phyloP scores from a whole-genome alignment of 331 rosid species.

The Saraca asoca region DNA sequence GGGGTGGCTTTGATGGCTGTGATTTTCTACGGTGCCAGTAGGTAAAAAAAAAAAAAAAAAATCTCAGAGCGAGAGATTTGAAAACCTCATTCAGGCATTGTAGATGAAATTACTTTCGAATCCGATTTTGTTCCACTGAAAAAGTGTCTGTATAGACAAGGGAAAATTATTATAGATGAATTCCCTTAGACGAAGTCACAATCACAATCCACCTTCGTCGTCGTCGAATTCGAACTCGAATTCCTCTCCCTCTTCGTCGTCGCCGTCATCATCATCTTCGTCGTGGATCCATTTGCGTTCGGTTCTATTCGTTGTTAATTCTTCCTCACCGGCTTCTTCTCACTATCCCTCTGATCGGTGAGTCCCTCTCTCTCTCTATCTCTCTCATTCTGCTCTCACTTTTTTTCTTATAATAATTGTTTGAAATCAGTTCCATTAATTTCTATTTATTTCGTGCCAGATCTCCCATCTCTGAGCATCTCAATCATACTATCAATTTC shows the following conservation, averaged over 20 bases:
- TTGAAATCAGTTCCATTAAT: constrained; percentile 36
- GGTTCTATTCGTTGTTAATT: constrained; percentile 90
- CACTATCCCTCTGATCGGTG: constrained; percentile 97
- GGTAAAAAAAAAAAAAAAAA: constrained; percentile 50
- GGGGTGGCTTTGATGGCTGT: constrained; percentile 63
- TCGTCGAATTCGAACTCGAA: constrained; percentile 42
- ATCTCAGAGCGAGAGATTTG: constrained; percentile 4
- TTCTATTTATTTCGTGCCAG: constrained; percentile 50
- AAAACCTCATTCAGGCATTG: constrained; percentile 14
- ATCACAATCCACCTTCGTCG: constrained; percentile 66
- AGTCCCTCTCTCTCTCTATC: constrained; percentile 50
- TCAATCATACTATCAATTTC: constrained; percentile 43
- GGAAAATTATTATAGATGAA: constrained; percentile 63
- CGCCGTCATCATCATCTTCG: constrained; percentile 64
- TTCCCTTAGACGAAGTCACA: constrained; percentile 82
- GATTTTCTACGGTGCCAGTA: constrained; percentile 66
- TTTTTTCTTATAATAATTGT: constrained; percentile 19
- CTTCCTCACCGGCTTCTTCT: constrained; percentile 98
- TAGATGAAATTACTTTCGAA: constrained; percentile 40
- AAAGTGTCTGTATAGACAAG: constrained; percentile 33
- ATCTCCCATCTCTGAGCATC: constrained; percentile 49
- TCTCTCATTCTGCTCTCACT: constrained; percentile 25
- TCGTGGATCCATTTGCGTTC: constrained; percentile 99
- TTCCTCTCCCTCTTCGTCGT: constrained; percentile 76
- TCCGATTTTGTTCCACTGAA: constrained; percentile 34